Base-by-base conservation (phyloP, 495 filamentous ascomycete species). In the Thozetella sp. region DNA sequence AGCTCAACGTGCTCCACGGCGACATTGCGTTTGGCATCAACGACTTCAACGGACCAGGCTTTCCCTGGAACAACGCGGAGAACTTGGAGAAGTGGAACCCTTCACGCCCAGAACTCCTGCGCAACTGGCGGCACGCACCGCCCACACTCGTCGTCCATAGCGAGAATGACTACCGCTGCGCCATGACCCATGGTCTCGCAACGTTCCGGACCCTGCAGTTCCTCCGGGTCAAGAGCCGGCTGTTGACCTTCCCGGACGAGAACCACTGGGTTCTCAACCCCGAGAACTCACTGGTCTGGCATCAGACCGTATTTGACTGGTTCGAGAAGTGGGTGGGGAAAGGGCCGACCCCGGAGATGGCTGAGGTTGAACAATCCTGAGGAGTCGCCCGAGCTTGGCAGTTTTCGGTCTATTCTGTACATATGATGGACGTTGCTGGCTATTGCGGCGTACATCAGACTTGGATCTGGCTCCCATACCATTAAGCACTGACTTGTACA, bases 151-250 rank as follows among this genome's bases (percentile, higher is more conserved):
- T 71, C 11, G 58, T 67, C 25, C 70, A 71, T 53, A 91, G 86
- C 61, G 88, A 89, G 59, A 73, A 88, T 20, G 92, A 94, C 68
- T 93, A 90, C 63, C 79, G 90, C 17, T 75, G 91, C 37, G 86
- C 88, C 0, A 82, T 93, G 25, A 72, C 65, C 1, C 90, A 93
- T 56, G 90, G 88, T 0, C 69, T 93, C 15, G 84, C 89, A 0
- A 85, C 87, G 6, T 95, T 95, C 69, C 89, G 93, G 60, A 83
- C 89, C 11, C 72, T 94, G 51, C 90, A 93, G 75, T 80, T 69
- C 17, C 67, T 76, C 43, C 81, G 82, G 2, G 71, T 84, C 1
- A 82, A 85, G 17, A 88, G 85, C 61, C 75, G 77, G 69, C 80
- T 86, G 59, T 59, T 87, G 51, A 80, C 76, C 56, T 86, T 86